Conservation (phyloP, 2,329 filamentous ascomycete genomes). For the Aureobasidium vineae region DNA sequence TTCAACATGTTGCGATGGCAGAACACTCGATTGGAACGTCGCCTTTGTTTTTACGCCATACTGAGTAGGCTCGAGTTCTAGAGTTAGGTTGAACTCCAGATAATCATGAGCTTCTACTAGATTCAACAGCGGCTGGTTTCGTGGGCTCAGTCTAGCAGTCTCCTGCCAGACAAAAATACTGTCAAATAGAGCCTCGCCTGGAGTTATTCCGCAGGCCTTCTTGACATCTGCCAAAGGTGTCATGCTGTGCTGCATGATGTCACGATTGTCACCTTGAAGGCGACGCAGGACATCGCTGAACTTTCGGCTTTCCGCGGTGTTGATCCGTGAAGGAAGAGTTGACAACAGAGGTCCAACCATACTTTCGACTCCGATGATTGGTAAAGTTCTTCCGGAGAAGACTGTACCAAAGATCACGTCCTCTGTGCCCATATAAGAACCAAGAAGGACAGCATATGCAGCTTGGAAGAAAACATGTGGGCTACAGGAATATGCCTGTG, state of each 20-base stretch:
- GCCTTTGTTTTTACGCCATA: constrained; percentile 51
- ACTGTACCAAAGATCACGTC: constrained; percentile 77
- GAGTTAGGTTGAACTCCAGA: constrained; percentile 70
- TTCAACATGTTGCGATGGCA: constrained; percentile 57
- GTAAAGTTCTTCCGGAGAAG: constrained; percentile 75
- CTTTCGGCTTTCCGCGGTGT: constrained; percentile 53
- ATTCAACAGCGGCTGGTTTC: constrained; percentile 44
- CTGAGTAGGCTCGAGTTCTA: constrained; percentile 69
- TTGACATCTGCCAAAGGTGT: constrained; percentile 69
- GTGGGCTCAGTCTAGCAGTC: constrained; percentile 46
- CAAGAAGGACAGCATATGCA: constrained; percentile 64
- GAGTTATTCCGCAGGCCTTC: constrained; percentile 55
- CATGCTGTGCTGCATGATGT: constrained; percentile 61
- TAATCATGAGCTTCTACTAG: constrained; percentile 65
- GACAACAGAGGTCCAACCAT: constrained; percentile 78
- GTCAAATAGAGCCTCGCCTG: constrained; percentile 66
- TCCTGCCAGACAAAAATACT: constrained; percentile 83
- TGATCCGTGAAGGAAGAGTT: constrained; percentile 68
- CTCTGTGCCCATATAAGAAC: constrained; percentile 59
- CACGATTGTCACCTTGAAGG: constrained; percentile 65
- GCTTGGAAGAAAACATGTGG: constrained; percentile 75
- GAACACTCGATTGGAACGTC: constrained; percentile 54
- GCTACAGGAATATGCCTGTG: constrained; percentile 49
- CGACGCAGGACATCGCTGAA: constrained; percentile 61
- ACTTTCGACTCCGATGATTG: constrained; percentile 66